Evolutionary conservation across 306 rosid genomes (phyloP), one percentile per base, ranked within the genome.

Genomic region (Rosa lucieae): DNA sequence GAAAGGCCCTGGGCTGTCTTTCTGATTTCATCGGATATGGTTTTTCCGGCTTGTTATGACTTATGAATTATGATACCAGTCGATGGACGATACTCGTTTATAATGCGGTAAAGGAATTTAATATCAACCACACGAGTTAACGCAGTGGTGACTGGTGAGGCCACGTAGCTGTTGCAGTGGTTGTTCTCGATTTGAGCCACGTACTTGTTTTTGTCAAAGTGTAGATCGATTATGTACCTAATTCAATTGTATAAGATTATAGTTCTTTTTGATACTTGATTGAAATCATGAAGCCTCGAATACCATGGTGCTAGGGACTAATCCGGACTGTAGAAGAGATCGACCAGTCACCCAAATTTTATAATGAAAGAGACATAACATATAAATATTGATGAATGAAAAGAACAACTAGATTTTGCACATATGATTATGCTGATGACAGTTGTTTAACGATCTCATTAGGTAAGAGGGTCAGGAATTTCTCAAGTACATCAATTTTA

Each of bases 301-400:
- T 73, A 73, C 39, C 51, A 53, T 53, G 21, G 77, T 26, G 29
- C 29, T 56, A 20, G 77, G 77, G 77, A 6, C 67, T 23, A 39
- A 44, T 53, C 78, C 77, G 67, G 29, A 26, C 77, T 51, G 67
- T 73, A 29, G 67, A 56, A 74, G 29, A 26, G 29, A 26, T 26
- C 29, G 69, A 42, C 78, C 78, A 56, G 14, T 61, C 52, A 74
- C 53, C 39, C 29, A 21, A 39, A 5, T 13, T 58, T 3, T 2
- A 74, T 21, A 17, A 56, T 55, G 56, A 59, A 11, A 59, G 15
- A 14, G 53, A 56, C 26, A 2, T 40, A n/a, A 73, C 10, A 26
- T 21, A 6, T 21, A 26, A 0, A 10, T 32, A 63, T 32, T 11
- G 26, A 21, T 58, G 17, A 43, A 6, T 39, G 14, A 74, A 40